Percentiles rank a stretch among this genome's conserved stretches.
Conservation (phyloP, 1,284 basidiomycete genomes). For the Ganoderma sinense region DNA sequence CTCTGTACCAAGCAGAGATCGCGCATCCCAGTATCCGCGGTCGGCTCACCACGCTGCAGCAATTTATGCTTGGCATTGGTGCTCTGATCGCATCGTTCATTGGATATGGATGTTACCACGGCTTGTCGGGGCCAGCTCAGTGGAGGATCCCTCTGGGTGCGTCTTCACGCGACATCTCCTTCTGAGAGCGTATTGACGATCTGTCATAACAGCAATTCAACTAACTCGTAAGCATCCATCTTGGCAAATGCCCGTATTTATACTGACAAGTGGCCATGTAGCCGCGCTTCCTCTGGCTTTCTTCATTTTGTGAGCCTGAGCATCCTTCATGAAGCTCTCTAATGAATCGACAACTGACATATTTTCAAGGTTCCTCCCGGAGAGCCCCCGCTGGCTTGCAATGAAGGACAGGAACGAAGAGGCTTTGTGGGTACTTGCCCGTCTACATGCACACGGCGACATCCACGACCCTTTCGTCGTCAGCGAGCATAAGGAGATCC, state of each 20-base stretch:
- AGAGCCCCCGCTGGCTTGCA: constrained; percentile 69
- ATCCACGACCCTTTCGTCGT: constrained; percentile 53
- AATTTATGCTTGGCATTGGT: constrained; percentile 59
- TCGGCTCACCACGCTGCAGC: constrained; percentile 66
- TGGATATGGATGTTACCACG: constrained; percentile 38
- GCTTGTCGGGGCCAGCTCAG: constrained; percentile 44
- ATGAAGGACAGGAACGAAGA: constrained; percentile 60
- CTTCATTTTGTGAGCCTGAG: constrained; percentile 57
- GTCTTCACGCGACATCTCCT: background rate
- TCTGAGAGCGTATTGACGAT: background rate
- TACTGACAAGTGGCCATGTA: background rate
- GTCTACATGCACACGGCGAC: constrained; percentile 60
- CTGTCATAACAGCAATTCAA: constrained; percentile 28
- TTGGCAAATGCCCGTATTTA: too few relatives aligned
- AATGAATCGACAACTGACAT: background rate
- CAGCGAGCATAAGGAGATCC: constrained; percentile 47
- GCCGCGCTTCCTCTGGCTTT: constrained; percentile 62
- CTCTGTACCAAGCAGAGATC: constrained; percentile 69
- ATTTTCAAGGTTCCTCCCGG: constrained; percentile 46
- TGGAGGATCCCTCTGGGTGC: constrained; percentile 62
- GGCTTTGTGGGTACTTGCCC: constrained; percentile 50
- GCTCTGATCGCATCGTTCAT: constrained; percentile 53
- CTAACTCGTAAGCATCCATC: constrained; percentile 35
- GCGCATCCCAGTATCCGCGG: constrained; percentile 71
- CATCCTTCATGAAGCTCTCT: too few relatives aligned